Conservation (phyloP, 306 rosid genomes). For the Rosa lucieae region DNA sequence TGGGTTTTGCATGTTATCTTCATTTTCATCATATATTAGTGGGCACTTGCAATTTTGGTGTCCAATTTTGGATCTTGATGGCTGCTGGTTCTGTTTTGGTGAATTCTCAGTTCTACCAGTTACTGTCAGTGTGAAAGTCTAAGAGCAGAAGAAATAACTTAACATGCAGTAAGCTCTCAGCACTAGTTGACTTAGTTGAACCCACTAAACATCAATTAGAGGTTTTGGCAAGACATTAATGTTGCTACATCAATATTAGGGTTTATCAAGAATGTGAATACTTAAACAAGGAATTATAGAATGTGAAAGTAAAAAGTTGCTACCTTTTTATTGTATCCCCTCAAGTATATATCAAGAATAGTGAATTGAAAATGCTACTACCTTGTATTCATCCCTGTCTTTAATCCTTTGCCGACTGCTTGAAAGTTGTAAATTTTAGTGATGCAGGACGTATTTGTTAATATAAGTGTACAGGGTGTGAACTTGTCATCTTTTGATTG, state of each 20-base stretch:
- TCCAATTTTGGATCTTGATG: not conserved
- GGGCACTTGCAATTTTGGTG: not conserved
- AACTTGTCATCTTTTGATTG: not conserved
- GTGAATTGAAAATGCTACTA: not conserved
- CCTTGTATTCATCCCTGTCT: not conserved
- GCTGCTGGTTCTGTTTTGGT: not conserved
- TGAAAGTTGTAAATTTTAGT: not conserved
- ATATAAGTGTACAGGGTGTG: not conserved
- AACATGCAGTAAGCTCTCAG: not conserved
- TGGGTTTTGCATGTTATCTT: not conserved
- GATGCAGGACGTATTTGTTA: not conserved
- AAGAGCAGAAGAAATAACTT: not conserved
- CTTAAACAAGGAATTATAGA: not conserved
- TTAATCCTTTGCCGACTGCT: not conserved
- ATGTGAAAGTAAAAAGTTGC: not conserved
- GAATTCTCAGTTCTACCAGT: not conserved
- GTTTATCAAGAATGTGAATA: not conserved
- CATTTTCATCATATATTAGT: not conserved
- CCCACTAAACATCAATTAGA: constrained; percentile 34
- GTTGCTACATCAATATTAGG: not conserved
- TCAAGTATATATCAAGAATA: not conserved
- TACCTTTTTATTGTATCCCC: not conserved
- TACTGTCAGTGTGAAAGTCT: not conserved
- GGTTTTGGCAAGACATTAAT: not conserved
- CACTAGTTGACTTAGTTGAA: not conserved